A percentile compares a stretch with the other conserved stretches of the same genome.
phyloP scores from a whole-genome alignment of 768 basidiomycete species.

The Tubosaeta sp. region DNA sequence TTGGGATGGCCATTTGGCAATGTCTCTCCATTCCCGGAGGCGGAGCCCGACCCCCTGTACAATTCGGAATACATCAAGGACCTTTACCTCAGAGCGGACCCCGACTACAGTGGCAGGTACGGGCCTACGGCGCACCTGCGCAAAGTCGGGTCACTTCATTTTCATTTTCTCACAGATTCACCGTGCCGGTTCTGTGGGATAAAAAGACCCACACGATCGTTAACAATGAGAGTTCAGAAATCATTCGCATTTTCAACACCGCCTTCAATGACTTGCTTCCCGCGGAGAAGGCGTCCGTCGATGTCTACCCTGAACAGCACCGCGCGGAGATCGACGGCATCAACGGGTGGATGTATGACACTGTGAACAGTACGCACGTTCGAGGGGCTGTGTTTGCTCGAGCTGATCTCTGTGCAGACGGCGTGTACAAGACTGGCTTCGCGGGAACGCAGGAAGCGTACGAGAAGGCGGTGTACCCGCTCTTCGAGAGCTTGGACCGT shows the following conservation, averaged over 20 bases:
- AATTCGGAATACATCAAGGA: conserved; percentile 72
- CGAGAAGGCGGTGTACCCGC: conserved; percentile 62
- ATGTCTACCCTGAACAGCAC: conserved; percentile 75
- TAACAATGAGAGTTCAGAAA: conserved; percentile 94
- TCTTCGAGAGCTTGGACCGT: conserved; percentile 79
- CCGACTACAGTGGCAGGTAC: conserved; percentile 66
- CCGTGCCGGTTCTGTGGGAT: conserved; percentile 92
- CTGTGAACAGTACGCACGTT: conserved; percentile 65
- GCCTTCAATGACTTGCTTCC: conserved; percentile 75
- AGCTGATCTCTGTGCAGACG: conserved; percentile 41
- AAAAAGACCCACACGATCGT: conserved; percentile 83
- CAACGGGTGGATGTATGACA: conserved; percentile 84
- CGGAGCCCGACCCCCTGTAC: conserved; percentile 74
- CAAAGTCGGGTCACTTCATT: not conserved
- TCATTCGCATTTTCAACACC: conserved; percentile 89
- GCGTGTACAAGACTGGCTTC: conserved; percentile 89
- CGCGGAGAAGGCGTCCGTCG: conserved; percentile 57
- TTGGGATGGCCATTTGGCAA: conserved; percentile 86
- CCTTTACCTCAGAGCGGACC: conserved; percentile 74
- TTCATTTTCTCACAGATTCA: conserved; percentile 48
- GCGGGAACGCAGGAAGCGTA: conserved; percentile 80
- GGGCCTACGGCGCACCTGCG: conserved; percentile 14
- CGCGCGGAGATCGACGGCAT: conserved; percentile 75
- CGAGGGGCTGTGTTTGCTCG: not conserved
- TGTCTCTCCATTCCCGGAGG: conserved; percentile 61